phyloP scores from a whole-genome alignment of 192 early-diverging fungal genomes.

The Linnemannia zychae region DNA sequence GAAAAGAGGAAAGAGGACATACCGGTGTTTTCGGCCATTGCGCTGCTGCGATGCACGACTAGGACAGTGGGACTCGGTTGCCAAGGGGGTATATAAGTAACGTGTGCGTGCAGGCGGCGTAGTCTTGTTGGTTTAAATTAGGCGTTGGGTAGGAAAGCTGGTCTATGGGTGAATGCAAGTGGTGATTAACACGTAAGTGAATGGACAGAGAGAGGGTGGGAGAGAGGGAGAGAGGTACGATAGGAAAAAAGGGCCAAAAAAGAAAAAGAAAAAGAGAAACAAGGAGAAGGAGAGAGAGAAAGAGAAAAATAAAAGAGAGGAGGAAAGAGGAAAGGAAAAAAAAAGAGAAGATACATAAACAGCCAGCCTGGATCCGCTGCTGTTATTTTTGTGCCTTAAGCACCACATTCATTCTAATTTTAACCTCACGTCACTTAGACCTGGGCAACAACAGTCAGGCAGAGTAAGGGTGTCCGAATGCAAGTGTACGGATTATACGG shows the following conservation, averaged over 20 bases:
- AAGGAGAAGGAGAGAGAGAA: neutral
- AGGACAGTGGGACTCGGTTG: neutral
- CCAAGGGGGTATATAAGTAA: neutral
- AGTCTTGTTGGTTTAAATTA: neutral
- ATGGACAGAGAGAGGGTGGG: neutral
- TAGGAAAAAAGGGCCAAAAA: neutral
- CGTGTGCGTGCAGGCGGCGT: neutral
- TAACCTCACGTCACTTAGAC: neutral
- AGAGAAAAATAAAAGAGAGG: neutral
- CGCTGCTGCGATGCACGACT: neutral
- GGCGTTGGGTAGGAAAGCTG: neutral
- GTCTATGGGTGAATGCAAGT: neutral
- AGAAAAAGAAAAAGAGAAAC: neutral
- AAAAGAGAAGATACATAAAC: neutral
- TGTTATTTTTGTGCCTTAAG: too few relatives aligned
- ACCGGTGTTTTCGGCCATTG: constrained; percentile 33
- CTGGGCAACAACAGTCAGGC: neutral
- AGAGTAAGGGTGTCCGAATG: neutral
- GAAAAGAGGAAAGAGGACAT: neutral
- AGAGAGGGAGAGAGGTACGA: neutral
- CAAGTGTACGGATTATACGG: neutral
- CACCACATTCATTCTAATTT: neutral
- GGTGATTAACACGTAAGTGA: neutral
- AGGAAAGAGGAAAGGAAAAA: neutral
- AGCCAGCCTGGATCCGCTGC: neutral